A percentile compares a stretch with the other conserved stretches of the same genome.
Conservation (phyloP, 352 stramenopile genomes). For the Globisporangium acanthophoron region DNA sequence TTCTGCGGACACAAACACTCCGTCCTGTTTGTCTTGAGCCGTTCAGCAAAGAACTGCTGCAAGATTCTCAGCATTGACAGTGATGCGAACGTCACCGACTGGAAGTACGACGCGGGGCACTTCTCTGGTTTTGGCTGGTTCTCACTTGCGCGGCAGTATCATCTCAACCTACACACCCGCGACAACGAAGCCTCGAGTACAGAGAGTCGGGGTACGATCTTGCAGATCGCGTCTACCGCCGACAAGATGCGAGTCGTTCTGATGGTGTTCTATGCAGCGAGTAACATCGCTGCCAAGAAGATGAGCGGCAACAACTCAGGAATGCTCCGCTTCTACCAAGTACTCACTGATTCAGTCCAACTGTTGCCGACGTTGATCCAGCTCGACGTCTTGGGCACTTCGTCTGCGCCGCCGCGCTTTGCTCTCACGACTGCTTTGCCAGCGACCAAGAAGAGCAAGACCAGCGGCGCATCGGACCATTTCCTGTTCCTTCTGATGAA, state of each 20-base stretch:
- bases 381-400: slow-evolving; percentile 17
- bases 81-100: slow-evolving; percentile 24
- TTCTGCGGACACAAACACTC: slow-evolving; percentile 29
- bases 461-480: neutral
- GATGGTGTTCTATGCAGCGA: slow-evolving; percentile 31
- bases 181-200: neutral
- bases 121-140: slow-evolving; percentile 50
- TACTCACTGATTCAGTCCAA: slow-evolving; percentile 22
- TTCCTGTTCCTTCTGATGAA: slow-evolving; percentile 30
- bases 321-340: slow-evolving; percentile 1
- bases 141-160: slow-evolving; percentile 15
- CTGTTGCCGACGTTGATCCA: slow-evolving; percentile 23
- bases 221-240: slow-evolving; percentile 32
- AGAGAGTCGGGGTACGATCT: slow-evolving; percentile 18
- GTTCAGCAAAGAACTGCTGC: neutral
- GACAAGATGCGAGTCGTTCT: slow-evolving; percentile 30
- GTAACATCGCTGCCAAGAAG: slow-evolving; percentile 7
- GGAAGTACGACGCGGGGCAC: slow-evolving; percentile 27
- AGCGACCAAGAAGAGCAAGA: neutral
- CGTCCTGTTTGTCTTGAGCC: slow-evolving; percentile 29
- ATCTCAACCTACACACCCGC: slow-evolving; percentile 18
- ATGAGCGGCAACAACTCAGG: slow-evolving; percentile 3
- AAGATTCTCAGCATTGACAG: slow-evolving; percentile 44
- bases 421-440: slow-evolving; percentile 17
- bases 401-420: slow-evolving; percentile 35